Percentiles rank a stretch among this genome's conserved stretches.
Conservation (phyloP, 305 asterid species). For the Vinca major region DNA sequence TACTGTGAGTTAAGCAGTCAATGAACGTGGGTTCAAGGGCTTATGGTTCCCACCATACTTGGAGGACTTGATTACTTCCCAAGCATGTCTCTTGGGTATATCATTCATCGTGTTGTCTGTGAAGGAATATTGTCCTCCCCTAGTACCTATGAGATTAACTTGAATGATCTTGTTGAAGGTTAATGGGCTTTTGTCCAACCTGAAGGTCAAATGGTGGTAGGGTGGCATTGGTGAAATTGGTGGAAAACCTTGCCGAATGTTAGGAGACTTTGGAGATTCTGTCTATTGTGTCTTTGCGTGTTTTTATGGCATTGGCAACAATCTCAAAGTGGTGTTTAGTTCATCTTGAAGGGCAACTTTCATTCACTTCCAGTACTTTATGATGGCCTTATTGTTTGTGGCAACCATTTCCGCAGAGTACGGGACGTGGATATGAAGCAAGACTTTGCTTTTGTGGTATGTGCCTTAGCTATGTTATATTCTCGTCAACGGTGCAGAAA, state of each 20-base stretch:
- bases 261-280: constrained; percentile 94
- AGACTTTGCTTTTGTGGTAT: constrained; percentile 79
- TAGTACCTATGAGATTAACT: constrained; percentile 55
- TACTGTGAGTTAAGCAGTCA: background rate
- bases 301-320: constrained; percentile 86
- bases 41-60: background rate
- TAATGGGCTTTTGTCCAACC: constrained; percentile 74
- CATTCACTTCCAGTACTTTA: constrained; percentile 81
- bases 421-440: constrained; percentile 99
- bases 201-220: constrained; percentile 87
- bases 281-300: constrained; percentile 86
- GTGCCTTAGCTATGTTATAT: constrained; percentile 25
- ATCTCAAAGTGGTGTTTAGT: constrained; percentile 90
- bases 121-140: constrained; percentile 39
- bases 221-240: constrained; percentile 73
- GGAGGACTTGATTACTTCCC: constrained; percentile 22
- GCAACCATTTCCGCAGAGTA: constrained; percentile 99
- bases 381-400: constrained; percentile 99
- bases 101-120: constrained; percentile 38
- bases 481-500: background rate
- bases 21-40: too few species aligned
- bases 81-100: constrained; percentile 32
- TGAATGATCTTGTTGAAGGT: constrained; percentile 88
- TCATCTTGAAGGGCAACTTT: constrained; percentile 87
- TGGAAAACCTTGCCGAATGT: constrained; percentile 73